These are phyloP conservation scores for Uronychia binucleata DNA, from an alignment of 73 alveolate genomes.

Conservation along the genomic window DNA sequence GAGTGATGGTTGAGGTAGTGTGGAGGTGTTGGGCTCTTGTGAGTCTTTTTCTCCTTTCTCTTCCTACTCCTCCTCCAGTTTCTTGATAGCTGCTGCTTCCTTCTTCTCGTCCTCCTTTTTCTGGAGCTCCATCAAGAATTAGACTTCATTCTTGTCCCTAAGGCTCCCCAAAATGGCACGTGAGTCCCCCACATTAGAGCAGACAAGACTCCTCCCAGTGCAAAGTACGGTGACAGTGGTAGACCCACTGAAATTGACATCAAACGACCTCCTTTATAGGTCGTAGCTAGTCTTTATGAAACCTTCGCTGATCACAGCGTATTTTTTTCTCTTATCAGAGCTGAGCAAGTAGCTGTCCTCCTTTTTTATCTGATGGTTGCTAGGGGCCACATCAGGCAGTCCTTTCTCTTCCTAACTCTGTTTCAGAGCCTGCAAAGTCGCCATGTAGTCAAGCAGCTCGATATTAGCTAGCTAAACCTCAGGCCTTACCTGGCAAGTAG, in stretches of 20 bases:
- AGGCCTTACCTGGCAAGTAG: conserved; percentile 80
- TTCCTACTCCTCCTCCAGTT: no score
- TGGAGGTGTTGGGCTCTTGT: no score
- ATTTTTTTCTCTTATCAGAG: conserved; percentile 20
- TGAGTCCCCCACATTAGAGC: conserved; percentile 81
- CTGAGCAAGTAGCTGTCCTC: conserved; percentile 18
- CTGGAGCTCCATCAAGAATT: background rate
- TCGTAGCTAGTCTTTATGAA: conserved; percentile 31
- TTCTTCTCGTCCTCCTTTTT: background rate
- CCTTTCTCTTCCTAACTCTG: background rate
- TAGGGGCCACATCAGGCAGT: background rate
- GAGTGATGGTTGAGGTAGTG: no score
- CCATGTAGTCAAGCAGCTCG: conserved; percentile 30
- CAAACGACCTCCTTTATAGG: conserved; percentile 34
- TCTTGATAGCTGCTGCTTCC: no score
- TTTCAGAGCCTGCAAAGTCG: background rate
- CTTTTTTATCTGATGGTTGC: background rate
- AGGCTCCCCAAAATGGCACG: conserved; percentile 65
- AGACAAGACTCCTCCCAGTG: conserved; percentile 53
- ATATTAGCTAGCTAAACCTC: no score
- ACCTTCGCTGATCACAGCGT: conserved; percentile 40
- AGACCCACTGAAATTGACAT: conserved; percentile 66
- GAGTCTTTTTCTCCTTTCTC: no score
- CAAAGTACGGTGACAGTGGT: conserved; percentile 69
- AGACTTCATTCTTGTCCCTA: conserved; percentile 22